Conservation (phyloP, 495 filamentous ascomycete species). For the Podospora pseudoanserina region DNA sequence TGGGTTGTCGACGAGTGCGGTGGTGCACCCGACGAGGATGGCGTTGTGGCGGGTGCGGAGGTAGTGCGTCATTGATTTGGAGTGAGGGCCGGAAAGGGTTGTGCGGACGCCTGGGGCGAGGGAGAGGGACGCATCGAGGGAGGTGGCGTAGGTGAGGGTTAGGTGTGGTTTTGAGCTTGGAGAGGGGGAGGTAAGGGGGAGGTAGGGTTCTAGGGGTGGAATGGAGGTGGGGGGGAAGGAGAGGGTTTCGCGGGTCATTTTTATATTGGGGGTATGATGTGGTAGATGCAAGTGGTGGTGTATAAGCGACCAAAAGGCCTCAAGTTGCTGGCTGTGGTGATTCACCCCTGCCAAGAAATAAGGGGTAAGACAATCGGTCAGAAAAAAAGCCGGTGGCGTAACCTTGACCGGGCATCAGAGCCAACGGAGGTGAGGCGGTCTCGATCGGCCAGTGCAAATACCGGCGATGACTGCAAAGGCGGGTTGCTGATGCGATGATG, state of each 20-base stretch:
- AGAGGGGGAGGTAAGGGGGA: neutral
- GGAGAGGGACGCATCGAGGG: slow-evolving; percentile 76
- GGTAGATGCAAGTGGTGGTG: neutral
- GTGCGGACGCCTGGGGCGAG: slow-evolving; percentile 73
- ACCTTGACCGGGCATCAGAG: neutral
- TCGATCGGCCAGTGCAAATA: neutral
- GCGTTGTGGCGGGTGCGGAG: slow-evolving; percentile 77
- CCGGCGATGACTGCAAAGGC: neutral
- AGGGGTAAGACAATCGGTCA: neutral
- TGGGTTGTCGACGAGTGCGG: slow-evolving; percentile 80
- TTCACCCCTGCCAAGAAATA: neutral
- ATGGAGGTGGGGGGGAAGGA: slow-evolving; percentile 10
- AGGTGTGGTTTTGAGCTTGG: slow-evolving; percentile 28
- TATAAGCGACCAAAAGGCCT: neutral
- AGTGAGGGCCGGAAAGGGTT: slow-evolving; percentile 69
- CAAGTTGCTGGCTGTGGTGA: neutral
- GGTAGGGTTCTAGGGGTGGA: slow-evolving; percentile 19
- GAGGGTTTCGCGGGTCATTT: slow-evolving; percentile 7
- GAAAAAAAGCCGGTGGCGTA: neutral
- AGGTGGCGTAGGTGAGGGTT: slow-evolving; percentile 87
- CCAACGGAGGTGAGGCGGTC: neutral
- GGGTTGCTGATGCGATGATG: neutral
- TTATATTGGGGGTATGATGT: neutral
- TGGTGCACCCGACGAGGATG: slow-evolving; percentile 80
- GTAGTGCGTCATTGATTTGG: slow-evolving; percentile 90